phyloP scores from a whole-genome alignment of 2,329 filamentous ascomycete species.

The Neophaeococcomyces mojaviensis region DNA sequence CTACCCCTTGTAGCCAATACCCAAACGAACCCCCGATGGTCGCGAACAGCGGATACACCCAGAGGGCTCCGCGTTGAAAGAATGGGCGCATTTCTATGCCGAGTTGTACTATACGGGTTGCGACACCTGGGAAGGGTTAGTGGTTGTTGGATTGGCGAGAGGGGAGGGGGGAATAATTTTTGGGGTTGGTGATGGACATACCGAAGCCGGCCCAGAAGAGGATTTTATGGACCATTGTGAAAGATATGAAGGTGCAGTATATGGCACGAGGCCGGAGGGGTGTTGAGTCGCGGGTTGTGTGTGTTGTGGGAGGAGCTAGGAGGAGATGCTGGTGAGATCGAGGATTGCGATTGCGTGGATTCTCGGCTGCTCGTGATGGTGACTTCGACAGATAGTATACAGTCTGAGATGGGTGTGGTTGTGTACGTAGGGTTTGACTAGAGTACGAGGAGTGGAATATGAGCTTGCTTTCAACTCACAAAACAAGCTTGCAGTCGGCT shows the following conservation, averaged over 20 bases:
- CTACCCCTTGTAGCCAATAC: constrained; percentile 91
- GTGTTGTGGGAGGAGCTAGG: too few relatives aligned
- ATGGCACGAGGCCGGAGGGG: neutral
- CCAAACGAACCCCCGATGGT: constrained; percentile 83
- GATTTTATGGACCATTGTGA: constrained; percentile 44
- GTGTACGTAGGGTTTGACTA: too few relatives aligned
- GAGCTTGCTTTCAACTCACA: too few relatives aligned
- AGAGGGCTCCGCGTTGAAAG: constrained; percentile 74
- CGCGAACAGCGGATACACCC: constrained; percentile 87
- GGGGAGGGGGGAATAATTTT: neutral
- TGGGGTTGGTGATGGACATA: constrained; percentile 42
- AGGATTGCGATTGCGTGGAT: too few relatives aligned
- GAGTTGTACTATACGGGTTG: constrained; percentile 89
- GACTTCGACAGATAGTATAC: too few relatives aligned
- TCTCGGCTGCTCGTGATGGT: too few relatives aligned
- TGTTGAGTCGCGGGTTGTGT: neutral
- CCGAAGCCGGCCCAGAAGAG: constrained; percentile 68
- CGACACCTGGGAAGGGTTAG: constrained; percentile 58
- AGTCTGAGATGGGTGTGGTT: too few relatives aligned
- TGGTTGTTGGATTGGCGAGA: neutral
- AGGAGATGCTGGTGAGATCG: too few relatives aligned
- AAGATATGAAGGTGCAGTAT: constrained; percentile 11
- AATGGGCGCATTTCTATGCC: constrained; percentile 97
- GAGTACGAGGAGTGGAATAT: too few relatives aligned
- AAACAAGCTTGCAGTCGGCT: too few relatives aligned